These are phyloP conservation scores for Colletotrichum echinochloae DNA, from an alignment of 2,329 filamentous ascomycete species.

Conservation along the genomic window DNA sequence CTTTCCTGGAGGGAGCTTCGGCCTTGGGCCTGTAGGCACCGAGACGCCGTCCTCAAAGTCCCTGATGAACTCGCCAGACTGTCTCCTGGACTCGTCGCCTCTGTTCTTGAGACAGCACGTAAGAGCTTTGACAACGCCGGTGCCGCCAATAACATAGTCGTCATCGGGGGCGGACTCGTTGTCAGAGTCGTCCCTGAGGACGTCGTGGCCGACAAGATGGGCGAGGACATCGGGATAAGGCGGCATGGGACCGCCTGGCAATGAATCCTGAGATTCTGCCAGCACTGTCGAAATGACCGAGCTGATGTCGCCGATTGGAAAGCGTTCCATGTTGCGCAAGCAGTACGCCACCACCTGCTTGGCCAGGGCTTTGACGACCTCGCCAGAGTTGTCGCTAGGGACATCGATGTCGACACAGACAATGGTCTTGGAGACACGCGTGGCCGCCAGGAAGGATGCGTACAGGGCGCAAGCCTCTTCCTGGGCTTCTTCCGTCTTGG, in stretches of 20 bases:
- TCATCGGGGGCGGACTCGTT: slow-evolving; percentile 83
- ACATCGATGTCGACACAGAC: slow-evolving; percentile 94
- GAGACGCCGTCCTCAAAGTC: slow-evolving; percentile 65
- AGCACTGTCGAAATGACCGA: slow-evolving; percentile 55
- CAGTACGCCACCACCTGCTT: slow-evolving; percentile 97
- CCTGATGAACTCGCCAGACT: slow-evolving; percentile 64
- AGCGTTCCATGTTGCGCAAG: slow-evolving; percentile 87
- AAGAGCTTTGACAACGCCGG: slow-evolving; percentile 93
- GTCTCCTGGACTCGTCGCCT: slow-evolving; percentile 69
- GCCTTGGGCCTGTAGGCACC: slow-evolving; percentile 47
- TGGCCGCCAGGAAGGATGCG: slow-evolving; percentile 89
- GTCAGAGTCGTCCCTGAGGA: slow-evolving; percentile 65
- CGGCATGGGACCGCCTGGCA: slow-evolving; percentile 46
- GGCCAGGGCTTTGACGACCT: slow-evolving; percentile 90
- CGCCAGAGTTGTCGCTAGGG: slow-evolving; percentile 82
- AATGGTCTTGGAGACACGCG: slow-evolving; percentile 83
- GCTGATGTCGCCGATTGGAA: slow-evolving; percentile 74
- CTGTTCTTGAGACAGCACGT: slow-evolving; percentile 90
- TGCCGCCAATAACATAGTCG: slow-evolving; percentile 96
- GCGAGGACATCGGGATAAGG: slow-evolving; percentile 83
- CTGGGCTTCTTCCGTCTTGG: slow-evolving; percentile 81
- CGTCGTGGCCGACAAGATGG: slow-evolving; percentile 83
- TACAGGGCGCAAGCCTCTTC: slow-evolving; percentile 96
- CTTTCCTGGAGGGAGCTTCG: slow-evolving; percentile 65
- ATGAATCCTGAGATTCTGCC: slow-evolving; percentile 49